Conservation (phyloP, 2,329 filamentous ascomycete genomes). For the Ceratocystis cubensis region DNA sequence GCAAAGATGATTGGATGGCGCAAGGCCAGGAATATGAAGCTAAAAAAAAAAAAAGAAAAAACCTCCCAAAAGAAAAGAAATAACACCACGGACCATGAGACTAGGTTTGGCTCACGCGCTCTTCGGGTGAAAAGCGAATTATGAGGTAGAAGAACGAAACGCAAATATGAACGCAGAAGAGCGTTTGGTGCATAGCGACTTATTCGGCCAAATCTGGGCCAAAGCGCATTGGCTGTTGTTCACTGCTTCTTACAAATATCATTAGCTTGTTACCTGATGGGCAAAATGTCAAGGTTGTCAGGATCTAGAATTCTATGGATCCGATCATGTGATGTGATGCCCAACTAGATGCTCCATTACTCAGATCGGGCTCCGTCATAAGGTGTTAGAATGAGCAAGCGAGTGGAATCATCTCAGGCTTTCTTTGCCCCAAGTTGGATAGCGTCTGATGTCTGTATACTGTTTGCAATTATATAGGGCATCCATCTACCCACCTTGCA, state of each 20-base stretch:
- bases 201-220: not conserved
- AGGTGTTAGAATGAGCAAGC: too few relatives aligned
- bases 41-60: not conserved
- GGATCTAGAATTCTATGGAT: not conserved
- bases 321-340: not conserved
- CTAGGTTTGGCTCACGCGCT: not conserved
- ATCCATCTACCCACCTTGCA: too few relatives aligned
- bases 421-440: too few relatives aligned
- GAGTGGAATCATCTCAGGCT: too few relatives aligned
- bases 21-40: not conserved
- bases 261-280: not conserved
- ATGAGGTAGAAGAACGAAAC: not conserved
- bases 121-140: not conserved
- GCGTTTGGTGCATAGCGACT: not conserved
- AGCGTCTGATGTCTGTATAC: too few relatives aligned
- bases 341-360: not conserved
- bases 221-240: not conserved
- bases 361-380: not conserved
- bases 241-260: not conserved
- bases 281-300: not conserved
- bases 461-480: too few relatives aligned
- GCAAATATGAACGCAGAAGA: too few relatives aligned
- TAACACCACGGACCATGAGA: not conserved
- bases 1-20: not conserved
- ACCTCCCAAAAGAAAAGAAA: not conserved